These are phyloP conservation scores for Micromonas pusilla DNA, from an alignment of 139 green algal species.

Conservation along the genomic window DNA sequence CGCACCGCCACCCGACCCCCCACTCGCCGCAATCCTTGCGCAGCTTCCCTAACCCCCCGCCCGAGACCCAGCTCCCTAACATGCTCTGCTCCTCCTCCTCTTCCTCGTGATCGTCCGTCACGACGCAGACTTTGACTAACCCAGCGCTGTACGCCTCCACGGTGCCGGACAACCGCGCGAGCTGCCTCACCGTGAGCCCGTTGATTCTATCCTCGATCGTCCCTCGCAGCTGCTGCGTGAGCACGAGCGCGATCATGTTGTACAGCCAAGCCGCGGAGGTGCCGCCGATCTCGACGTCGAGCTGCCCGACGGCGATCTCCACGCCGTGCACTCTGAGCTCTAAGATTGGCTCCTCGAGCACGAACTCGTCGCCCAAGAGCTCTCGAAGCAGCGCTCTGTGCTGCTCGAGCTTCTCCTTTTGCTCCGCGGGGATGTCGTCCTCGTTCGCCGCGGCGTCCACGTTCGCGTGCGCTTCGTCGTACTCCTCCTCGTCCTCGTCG, in stretches of 20 bases:
- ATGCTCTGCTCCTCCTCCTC: conserved; percentile 1
- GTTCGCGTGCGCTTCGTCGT: neutral
- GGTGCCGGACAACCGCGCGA: conserved; percentile 2
- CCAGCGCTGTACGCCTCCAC: conserved; percentile 15
- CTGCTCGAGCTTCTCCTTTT: neutral
- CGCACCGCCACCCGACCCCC: conserved; percentile 6
- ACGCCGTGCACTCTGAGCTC: conserved; percentile 8
- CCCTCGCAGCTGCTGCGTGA: conserved; percentile 16
- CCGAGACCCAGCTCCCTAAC: neutral
- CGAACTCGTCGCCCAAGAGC: conserved; percentile 11
- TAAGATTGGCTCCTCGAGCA: neutral
- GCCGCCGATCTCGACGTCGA: conserved; percentile 23
- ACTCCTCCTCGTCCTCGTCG: neutral
- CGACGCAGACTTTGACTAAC: neutral
- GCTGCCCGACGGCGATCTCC: conserved; percentile 3
- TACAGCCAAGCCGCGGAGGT: conserved; percentile 21
- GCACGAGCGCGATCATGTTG: conserved; percentile 24
- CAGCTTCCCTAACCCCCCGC: neutral
- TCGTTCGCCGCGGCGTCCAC: neutral
- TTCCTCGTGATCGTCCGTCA: neutral
- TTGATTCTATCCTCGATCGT: conserved; percentile 24
- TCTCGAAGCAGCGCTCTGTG: conserved; percentile 9
- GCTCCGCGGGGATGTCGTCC: neutral
- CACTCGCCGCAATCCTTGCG: conserved; percentile 12
- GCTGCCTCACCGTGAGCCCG: conserved; percentile 9